Percentiles rank a stretch among this genome's conserved stretches.
These are phyloP conservation scores for Deinandra increscens DNA, from an alignment of 129 eudicot species.

Conservation along the genomic window DNA sequence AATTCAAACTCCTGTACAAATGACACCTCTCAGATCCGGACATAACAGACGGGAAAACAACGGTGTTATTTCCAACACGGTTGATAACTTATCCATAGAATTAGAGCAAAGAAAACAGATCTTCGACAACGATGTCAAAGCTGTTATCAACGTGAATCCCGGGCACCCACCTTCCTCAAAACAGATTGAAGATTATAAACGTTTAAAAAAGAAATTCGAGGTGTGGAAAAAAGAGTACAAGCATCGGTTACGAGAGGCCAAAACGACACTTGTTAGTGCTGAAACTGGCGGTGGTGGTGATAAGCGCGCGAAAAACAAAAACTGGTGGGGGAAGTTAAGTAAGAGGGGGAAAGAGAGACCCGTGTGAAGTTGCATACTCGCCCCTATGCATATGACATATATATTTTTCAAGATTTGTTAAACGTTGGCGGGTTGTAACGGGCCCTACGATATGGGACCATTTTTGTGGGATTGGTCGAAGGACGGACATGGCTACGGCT, in stretches of 20 bases:
- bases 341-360: constrained; percentile 36
- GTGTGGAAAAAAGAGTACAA: constrained; percentile 76
- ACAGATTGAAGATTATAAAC: constrained; percentile 55
- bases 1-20: constrained; percentile 51
- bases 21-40: constrained; percentile 40
- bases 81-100: constrained; percentile 49
- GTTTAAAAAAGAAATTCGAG: constrained; percentile 51
- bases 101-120: constrained; percentile 60
- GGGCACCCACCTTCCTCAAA: constrained; percentile 34
- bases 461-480: constrained; percentile 17
- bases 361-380: constrained; percentile 20
- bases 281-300: constrained; percentile 31
- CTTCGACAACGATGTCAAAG: constrained; percentile 59
- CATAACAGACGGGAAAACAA: constrained; percentile 28
- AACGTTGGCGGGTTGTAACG: constrained; percentile 9
- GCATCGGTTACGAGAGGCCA: constrained; percentile 54
- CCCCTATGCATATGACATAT: not conserved
- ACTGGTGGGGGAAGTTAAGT: constrained; percentile 43
- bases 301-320: constrained; percentile 23
- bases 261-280: constrained; percentile 31
- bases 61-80: constrained; percentile 23
- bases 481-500: constrained; percentile 9
- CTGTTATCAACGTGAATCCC: constrained; percentile 40
- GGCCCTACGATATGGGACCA: constrained; percentile 3
- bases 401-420: constrained; percentile 2